Conservation (phyloP, 345 rosid genomes). For the Salix brachista region DNA sequence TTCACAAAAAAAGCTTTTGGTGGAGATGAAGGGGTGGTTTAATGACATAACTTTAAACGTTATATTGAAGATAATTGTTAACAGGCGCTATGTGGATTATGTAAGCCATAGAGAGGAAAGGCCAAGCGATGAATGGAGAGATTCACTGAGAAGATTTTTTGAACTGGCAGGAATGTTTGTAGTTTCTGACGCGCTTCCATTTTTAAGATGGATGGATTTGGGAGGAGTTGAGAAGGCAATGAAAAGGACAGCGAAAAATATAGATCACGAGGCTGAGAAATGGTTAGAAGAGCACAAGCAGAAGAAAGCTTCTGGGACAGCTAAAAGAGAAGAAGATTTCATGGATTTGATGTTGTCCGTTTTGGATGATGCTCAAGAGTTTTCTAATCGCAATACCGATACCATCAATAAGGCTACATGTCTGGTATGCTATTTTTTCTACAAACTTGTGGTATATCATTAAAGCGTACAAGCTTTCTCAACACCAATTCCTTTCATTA, state of each 20-base stretch:
- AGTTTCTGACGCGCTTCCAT: conserved; percentile 31
- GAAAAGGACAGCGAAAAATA: conserved; percentile 18
- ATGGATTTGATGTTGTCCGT: conserved; percentile 29
- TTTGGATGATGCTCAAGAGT: conserved; percentile 6
- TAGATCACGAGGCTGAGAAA: conserved; percentile 19
- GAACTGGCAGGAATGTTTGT: conserved; percentile 16
- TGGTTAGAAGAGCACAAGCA: conserved; percentile 43
- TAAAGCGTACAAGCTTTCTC: no score
- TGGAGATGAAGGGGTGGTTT: conserved; percentile 38
- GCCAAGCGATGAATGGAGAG: not conserved
- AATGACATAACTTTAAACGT: conserved; percentile 29
- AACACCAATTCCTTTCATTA: no score
- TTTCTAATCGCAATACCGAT: conserved; percentile 16
- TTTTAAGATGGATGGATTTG: conserved; percentile 35
- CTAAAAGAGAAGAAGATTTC: conserved; percentile 18
- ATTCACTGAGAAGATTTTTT: conserved; percentile 16
- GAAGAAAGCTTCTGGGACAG: conserved; percentile 1
- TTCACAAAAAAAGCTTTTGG: not conserved
- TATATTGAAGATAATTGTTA: conserved; percentile 21
- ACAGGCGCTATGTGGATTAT: conserved; percentile 17
- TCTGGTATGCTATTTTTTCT: conserved; percentile 7
- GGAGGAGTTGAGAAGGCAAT: conserved; percentile 28
- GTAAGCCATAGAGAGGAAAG: not conserved
- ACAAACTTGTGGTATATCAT: not conserved
- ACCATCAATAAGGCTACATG: conserved; percentile 31